Conservation (phyloP, 352 stramenopile species). For the Thraustochytrium striatum region DNA sequence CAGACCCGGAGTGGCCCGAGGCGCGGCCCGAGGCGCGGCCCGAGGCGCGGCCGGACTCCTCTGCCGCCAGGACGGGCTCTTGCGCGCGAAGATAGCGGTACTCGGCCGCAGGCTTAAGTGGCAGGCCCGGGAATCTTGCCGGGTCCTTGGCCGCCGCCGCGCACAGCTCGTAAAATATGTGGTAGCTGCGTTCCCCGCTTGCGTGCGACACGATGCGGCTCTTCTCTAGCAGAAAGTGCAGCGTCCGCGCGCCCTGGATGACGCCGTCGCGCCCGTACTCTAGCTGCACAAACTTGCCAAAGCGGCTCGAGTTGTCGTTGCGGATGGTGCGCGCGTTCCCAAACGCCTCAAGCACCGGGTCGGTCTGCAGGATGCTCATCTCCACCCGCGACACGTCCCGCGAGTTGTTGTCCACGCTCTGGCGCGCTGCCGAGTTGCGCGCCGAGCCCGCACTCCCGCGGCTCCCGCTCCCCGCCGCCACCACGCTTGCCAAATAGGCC, state of each 20-base stretch:
- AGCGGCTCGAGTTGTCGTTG: conserved; percentile 93
- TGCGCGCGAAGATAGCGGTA: conserved; percentile 27
- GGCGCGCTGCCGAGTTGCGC: conserved; percentile 55
- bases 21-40: background rate
- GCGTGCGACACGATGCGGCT: conserved; percentile 72
- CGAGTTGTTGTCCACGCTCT: conserved; percentile 54
- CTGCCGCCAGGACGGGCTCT: background rate
- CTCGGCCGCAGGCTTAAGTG: background rate
- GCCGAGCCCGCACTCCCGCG: background rate
- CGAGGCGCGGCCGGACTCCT: background rate
- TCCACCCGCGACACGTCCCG: conserved; percentile 13
- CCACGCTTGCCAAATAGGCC: conserved; percentile 45
- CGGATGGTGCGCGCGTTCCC: conserved; percentile 93
- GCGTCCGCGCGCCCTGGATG: conserved; percentile 75
- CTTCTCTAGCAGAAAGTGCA: conserved; percentile 86
- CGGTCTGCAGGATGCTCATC: conserved; percentile 78
- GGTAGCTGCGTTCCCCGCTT: conserved; percentile 78
- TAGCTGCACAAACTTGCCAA: conserved; percentile 96
- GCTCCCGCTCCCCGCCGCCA: background rate
- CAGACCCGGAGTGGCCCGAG: too few species aligned
- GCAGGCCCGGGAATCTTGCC: background rate
- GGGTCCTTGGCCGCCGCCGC: conserved; percentile 47
- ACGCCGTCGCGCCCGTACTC: conserved; percentile 75
- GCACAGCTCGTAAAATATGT: conserved; percentile 85
- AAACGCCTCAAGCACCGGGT: conserved; percentile 96